Conservation (phyloP, 192 early-diverging fungal genomes). For the Coemansia sp. region DNA sequence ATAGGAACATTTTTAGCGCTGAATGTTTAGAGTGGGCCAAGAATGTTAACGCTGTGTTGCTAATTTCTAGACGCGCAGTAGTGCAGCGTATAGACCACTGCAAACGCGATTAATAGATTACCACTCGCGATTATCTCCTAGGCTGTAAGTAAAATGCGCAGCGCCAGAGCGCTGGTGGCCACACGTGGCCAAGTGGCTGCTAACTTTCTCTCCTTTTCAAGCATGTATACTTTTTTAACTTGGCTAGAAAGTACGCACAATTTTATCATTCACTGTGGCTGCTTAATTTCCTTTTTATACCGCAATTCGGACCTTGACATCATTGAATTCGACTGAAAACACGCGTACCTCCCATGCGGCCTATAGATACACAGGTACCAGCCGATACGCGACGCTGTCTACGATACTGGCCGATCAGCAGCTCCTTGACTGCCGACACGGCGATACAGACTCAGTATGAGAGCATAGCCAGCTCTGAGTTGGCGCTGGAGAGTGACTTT, state of each 20-base stretch:
- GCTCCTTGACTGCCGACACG: conserved; percentile 27
- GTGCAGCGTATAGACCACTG: not conserved
- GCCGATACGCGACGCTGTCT: conserved; percentile 46
- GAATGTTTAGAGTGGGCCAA: not conserved
- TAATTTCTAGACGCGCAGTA: not conserved
- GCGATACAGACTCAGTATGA: conserved; percentile 30
- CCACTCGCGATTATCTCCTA: not conserved
- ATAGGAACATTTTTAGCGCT: not conserved
- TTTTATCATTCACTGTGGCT: not conserved
- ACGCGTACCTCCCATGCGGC: conserved; percentile 21
- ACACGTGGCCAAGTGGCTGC: not conserved
- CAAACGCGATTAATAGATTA: not conserved
- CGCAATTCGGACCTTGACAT: not conserved
- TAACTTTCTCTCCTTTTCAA: not conserved
- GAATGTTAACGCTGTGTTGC: not conserved
- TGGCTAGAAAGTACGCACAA: not conserved
- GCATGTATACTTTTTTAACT: not conserved
- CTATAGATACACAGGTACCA: conserved; percentile 31
- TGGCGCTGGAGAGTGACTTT: conserved; percentile 31
- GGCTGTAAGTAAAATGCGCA: not conserved
- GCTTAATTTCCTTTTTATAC: not conserved
- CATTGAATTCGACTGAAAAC: not conserved
- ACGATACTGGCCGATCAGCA: conserved; percentile 41
- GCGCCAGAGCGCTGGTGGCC: not conserved
- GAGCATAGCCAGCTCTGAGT: conserved; percentile 13